A percentile compares a stretch with the other conserved stretches of the same genome.
These are phyloP conservation scores for Neurospora crassa DNA, from an alignment of 2,329 filamentous ascomycete species.

Conservation along the genomic window DNA sequence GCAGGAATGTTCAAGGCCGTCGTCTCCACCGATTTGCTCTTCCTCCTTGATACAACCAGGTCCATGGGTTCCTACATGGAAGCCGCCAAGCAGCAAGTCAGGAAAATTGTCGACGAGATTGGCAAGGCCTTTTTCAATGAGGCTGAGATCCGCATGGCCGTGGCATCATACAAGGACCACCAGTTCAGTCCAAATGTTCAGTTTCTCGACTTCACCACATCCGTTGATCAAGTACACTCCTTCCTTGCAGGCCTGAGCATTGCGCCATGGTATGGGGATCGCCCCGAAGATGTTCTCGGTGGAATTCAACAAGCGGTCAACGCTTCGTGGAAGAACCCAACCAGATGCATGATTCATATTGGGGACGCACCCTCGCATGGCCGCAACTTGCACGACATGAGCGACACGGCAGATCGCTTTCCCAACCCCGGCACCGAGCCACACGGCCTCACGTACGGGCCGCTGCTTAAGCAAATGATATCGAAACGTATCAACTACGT, in stretches of 20 bases:
- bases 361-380: conserved; percentile 25
- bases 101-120: conserved; percentile 25
- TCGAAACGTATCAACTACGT: conserved; percentile 23
- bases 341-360: conserved; percentile 26
- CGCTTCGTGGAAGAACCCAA: conserved; percentile 25
- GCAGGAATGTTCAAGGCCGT: conserved; percentile 23
- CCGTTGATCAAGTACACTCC: too few relatives aligned
- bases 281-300: conserved; percentile 27
- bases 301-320: conserved; percentile 24
- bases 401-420: conserved; percentile 14
- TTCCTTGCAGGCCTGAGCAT: too few relatives aligned
- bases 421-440: conserved; percentile 20
- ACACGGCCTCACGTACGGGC: conserved; percentile 18
- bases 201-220: conserved; percentile 23
- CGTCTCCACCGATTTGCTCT: conserved; percentile 28
- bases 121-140: conserved; percentile 23
- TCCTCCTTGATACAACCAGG: conserved; percentile 27
- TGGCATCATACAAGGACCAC: conserved; percentile 29
- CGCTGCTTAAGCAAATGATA: conserved; percentile 19
- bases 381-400: conserved; percentile 16
- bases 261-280: too few relatives aligned
- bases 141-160: conserved; percentile 25
- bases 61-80: conserved; percentile 26
- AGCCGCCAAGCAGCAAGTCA: conserved; percentile 26
- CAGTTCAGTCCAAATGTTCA: conserved; percentile 21